Conservation (phyloP, 2,329 filamentous ascomycete genomes). For the Trichoderma atroviride region DNA sequence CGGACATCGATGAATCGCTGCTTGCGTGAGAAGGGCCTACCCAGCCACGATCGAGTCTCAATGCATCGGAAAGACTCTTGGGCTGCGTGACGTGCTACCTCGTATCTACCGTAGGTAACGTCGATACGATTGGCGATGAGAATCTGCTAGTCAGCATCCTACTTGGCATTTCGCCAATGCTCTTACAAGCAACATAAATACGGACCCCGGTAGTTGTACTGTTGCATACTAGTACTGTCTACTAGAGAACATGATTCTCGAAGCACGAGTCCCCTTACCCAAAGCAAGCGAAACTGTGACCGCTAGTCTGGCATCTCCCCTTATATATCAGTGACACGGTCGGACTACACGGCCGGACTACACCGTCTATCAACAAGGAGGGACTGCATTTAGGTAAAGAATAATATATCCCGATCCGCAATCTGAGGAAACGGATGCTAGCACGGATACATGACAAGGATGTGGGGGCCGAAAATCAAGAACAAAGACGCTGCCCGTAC, state of each 20-base stretch:
- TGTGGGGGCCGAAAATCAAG: constrained; percentile 7
- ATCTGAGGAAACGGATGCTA: background rate
- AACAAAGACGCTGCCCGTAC: constrained; percentile 7
- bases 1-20: background rate
- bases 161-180: background rate
- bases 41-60: background rate
- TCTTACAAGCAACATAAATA: background rate
- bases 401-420: constrained; percentile 19
- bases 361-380: constrained; percentile 15
- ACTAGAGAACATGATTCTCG: background rate
- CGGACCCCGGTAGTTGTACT: background rate
- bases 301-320: background rate
- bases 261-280: background rate
- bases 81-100: background rate
- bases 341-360: background rate
- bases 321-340: constrained; percentile 1
- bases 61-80: background rate
- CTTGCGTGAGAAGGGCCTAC: background rate
- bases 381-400: background rate
- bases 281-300: constrained; percentile 17
- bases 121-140: background rate
- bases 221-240: no score
- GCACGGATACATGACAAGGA: constrained; percentile 16
- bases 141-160: background rate
- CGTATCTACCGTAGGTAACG: background rate